Base-by-base conservation (phyloP, 2,329 filamentous ascomycete genomes). In the Cladosporium phlei region DNA sequence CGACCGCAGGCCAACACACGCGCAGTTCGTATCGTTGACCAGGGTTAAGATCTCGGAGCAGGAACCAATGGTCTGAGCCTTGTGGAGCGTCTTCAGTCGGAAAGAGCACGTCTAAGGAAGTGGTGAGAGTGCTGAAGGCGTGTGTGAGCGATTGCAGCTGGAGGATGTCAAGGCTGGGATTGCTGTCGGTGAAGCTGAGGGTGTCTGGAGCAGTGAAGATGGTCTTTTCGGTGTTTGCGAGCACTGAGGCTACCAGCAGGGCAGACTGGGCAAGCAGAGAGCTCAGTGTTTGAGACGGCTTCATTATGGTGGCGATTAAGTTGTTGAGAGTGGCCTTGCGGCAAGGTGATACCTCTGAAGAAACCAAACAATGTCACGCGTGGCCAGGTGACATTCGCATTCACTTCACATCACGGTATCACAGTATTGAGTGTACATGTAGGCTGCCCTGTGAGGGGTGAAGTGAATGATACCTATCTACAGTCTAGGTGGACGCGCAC, bases 1-100 rank as follows among this genome's bases (percentile, higher is more conserved):
- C 91, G 51, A 85, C 93, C 30, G 93, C 93, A 50, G 88, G 77
- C 90, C 91, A 98, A 70, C 91, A 97, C 50, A 96, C 76, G 46
- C 93, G 82, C 38, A 95, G 78, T 72, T 98, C 93, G 73, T 97
- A 96, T 55, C 89, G 79, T 60, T 85, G 83, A 9, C 80, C 79
- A 27, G 80, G 76, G n/a, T 69, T 74, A 46, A 98, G 73, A 25
- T 75, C 70, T 47, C 85, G 78, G 5, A 98, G 77, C 6, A 91
- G 69, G 55, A 89, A 78, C 93, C 93, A 97, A 21, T 85, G 83
- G 42, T 82, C 73, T 9, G 73, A 68, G 6, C 86, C 88, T 10
- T 71, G 64, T 8, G 74, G 75, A 22, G 67, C 62, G 2, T 69
- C 62, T 6, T 69, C 57, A 5, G 69, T 75, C 9, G 88, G 82